These are phyloP conservation scores for Sporothrix luriei DNA, from an alignment of 2,329 filamentous ascomycete species.

Conservation along the genomic window DNA sequence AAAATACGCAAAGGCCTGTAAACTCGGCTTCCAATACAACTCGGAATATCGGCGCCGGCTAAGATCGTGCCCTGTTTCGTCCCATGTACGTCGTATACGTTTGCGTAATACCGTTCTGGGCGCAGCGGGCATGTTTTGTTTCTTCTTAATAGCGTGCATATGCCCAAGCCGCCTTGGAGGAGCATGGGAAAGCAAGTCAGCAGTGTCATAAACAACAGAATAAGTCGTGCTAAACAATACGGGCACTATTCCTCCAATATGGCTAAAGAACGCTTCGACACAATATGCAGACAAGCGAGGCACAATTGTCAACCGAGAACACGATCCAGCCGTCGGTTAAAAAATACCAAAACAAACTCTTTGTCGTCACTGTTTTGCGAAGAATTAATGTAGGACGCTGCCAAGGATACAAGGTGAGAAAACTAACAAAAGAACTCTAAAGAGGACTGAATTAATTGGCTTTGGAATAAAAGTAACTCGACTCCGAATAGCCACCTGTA, in stretches of 20 bases:
- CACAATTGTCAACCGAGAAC: background rate
- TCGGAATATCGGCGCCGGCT: slow-evolving; percentile 29
- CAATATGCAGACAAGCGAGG: background rate
- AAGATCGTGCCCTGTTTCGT: slow-evolving; percentile 9
- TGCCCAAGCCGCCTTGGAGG: background rate
- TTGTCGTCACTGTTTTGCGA: background rate
- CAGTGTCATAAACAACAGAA: slow-evolving; percentile 6
- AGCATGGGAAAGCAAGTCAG: background rate
- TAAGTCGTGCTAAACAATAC: background rate
- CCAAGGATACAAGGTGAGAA: background rate
- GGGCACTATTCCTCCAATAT: background rate
- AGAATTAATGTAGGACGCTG: background rate
- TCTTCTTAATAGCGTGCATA: slow-evolving; percentile 13
- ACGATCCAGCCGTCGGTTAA: background rate
- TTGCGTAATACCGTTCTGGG: slow-evolving; percentile 10
- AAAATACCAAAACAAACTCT: background rate
- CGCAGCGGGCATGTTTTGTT: background rate
- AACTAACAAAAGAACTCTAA: background rate
- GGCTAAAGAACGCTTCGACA: slow-evolving; percentile 2
- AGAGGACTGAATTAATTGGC: background rate
- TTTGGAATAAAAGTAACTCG: background rate
- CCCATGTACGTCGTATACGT: background rate
- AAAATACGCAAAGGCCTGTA: background rate
- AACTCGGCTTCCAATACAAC: background rate
- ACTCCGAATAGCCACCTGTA: background rate